A percentile compares a stretch with the other conserved stretches of the same genome.
Conservation (phyloP, 73 alveolate genomes). For the Durusdinium trenchii region DNA sequence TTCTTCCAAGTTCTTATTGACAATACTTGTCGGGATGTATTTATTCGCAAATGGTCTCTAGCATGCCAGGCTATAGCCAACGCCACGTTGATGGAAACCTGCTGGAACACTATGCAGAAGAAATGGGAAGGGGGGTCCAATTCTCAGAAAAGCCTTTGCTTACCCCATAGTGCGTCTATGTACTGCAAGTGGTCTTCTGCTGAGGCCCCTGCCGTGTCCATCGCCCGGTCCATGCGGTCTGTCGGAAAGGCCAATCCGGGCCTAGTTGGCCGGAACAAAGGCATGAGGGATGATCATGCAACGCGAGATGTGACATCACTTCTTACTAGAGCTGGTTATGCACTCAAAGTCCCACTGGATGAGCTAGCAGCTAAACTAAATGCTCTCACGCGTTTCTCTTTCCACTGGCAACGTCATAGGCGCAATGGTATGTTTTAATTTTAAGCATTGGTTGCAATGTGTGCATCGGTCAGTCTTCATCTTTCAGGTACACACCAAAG, state of each 20-base stretch:
- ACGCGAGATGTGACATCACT: conserved; percentile 2
- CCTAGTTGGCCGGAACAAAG: background rate
- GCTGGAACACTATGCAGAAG: conserved; percentile 22
- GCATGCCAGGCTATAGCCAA: background rate
- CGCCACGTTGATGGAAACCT: background rate
- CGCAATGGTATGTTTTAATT: no score
- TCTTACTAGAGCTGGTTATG: background rate
- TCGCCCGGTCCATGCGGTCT: background rate
- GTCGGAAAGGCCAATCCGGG: background rate
- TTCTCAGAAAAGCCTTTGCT: background rate
- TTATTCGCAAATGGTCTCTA: no score
- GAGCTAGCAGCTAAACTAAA: background rate
- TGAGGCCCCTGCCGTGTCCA: conserved; percentile 35
- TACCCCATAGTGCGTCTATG: background rate
- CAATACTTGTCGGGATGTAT: background rate
- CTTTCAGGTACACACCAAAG: background rate
- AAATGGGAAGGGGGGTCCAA: conserved; percentile 24
- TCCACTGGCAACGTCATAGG: background rate
- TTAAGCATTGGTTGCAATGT: background rate
- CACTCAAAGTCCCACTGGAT: background rate
- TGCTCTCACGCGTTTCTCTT: background rate
- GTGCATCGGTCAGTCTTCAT: background rate
- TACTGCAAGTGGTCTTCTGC: background rate
- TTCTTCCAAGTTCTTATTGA: background rate
- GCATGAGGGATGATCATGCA: background rate